Percentiles rank a stretch among this genome's conserved stretches.
These are phyloP conservation scores for Lunasporangiospora selenospora DNA, from an alignment of 192 early-diverging fungal species.

Conservation along the genomic window DNA sequence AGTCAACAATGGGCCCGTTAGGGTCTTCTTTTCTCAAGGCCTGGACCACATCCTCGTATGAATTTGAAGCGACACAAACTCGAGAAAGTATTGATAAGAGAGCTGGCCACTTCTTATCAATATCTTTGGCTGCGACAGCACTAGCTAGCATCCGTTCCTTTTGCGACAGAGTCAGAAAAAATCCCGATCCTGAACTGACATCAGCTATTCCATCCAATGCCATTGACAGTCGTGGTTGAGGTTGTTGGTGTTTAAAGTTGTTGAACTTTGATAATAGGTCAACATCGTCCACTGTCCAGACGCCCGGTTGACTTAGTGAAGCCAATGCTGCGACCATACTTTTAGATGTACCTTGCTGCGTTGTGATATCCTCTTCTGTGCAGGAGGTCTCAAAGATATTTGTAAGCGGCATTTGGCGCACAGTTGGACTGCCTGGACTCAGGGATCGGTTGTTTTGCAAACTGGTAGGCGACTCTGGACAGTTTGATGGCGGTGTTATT, in stretches of 20 bases:
- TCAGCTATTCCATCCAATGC: conserved; percentile 6
- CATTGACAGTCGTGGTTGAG: not conserved
- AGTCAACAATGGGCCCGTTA: conserved; percentile 3
- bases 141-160: not conserved
- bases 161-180: not conserved
- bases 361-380: no score
- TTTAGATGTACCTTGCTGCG: no score
- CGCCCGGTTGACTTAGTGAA: not conserved
- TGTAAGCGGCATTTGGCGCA: no score
- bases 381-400: no score
- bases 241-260: not conserved
- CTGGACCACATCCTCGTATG: not conserved
- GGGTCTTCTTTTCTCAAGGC: not conserved
- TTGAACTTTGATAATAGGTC: conserved; percentile 1
- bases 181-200: not conserved
- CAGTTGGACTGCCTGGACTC: no score
- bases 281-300: not conserved
- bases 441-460: no score
- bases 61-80: not conserved
- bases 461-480: no score
- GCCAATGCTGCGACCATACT: not conserved
- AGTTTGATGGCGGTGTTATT: no score
- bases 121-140: not conserved
- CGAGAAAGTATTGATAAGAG: conserved; percentile 4
- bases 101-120: conserved; percentile 3